Evolutionary conservation across 1,139 yeast species (phyloP).

Genomic region (Blastobotrys persicus): DNA sequence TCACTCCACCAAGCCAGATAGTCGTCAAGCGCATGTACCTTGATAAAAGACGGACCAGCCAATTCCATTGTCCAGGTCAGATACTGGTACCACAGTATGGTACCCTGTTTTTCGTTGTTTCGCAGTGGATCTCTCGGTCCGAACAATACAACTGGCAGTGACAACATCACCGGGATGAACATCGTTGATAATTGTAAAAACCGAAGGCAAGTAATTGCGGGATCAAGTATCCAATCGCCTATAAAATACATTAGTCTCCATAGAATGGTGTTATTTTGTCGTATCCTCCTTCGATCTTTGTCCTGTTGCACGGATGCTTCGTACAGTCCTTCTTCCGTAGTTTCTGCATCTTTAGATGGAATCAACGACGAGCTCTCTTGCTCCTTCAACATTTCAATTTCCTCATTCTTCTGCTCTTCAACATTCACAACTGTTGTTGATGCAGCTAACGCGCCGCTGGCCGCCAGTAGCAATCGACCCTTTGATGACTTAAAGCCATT

Average conservation of each 20-base stretch:
- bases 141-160: conserved; percentile 63
- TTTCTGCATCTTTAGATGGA: conserved; percentile 7
- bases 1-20: conserved; percentile 18
- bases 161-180: conserved; percentile 66
- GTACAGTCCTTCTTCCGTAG: conserved; percentile 14
- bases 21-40: conserved; percentile 36
- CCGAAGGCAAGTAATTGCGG: conserved; percentile 62
- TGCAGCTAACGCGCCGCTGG: not conserved
- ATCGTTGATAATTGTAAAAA: conserved; percentile 64
- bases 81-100: conserved; percentile 66
- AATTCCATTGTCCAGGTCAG: conserved; percentile 68
- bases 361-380: not conserved
- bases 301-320: conserved; percentile 14
- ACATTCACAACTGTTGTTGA: not conserved
- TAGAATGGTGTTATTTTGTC: conserved; percentile 9
- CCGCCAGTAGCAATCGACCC: not conserved
- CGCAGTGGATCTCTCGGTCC: conserved; percentile 46
- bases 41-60: conserved; percentile 94
- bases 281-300: conserved; percentile 1
- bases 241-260: conserved; percentile 9
- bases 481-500: not conserved
- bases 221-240: conserved; percentile 49
- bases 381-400: not conserved
- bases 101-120: conserved; percentile 53
- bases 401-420: not conserved